Base-by-base conservation (phyloP, 1,284 basidiomycete genomes). In the Sporisorium iseilematis-ciliati region DNA sequence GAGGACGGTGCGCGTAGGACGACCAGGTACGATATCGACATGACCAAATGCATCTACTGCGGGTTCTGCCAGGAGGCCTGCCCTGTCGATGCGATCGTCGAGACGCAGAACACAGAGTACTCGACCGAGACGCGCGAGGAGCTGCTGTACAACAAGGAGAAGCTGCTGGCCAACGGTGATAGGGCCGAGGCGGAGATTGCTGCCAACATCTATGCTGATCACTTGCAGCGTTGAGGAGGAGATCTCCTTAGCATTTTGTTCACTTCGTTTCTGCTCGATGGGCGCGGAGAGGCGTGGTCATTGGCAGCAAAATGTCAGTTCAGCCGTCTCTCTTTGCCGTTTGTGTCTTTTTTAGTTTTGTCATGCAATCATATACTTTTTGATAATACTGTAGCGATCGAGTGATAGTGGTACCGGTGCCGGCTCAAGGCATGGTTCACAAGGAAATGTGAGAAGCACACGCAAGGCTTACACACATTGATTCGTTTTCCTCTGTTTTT, bases 1-100 rank as follows among this genome's bases (percentile, higher is more conserved):
- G 88, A 91, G 86, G 97, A 99, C 85, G 97, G 97, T 60, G 96
- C 95, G 63, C 90, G 97, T 84, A 90, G 94, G 87, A 99, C 97
- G 62, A 99, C 97, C 42, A 93, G 94, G 90, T 99, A 99, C 86
- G 95, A 97, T 87, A 94, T 97, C 83, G 96, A 98, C 87, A 98
- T 90, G 89, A 90, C 89, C 72, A 90, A 90, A 84, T 81, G 78
- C 79, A 83, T 82, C 70, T 84, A 85, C 79, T 85, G 82, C 49
- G 82, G 82, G n/a, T 80, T 82, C 72, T 84, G 81, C 65, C 79
- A 83, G 87, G 97, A 99, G 88, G 97, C 97, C 35, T 99, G 97
- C 87, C 97, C 97, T 14, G 97, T 99, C 66, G 97, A 99, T 87
- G 97, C 97, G 63, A 99, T 99, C 82, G 97, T 99, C 68, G 97